Conservation (phyloP, 768 basidiomycete genomes). For the Tricholoma flavovirens region DNA sequence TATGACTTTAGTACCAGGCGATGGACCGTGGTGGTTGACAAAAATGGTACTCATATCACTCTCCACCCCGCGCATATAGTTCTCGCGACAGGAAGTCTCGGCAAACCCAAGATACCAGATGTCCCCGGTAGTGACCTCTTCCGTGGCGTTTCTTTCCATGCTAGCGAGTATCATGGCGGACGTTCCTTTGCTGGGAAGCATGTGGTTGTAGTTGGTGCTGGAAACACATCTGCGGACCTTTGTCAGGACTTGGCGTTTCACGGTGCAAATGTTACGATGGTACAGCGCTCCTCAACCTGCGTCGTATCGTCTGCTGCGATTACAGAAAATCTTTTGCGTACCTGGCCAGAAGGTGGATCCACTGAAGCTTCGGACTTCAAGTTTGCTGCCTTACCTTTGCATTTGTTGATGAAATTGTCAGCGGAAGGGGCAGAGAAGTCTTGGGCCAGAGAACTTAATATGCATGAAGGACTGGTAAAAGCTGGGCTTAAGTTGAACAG, state of each 20-base stretch:
- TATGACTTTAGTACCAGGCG: conserved; percentile 26
- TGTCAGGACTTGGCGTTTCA: conserved; percentile 30
- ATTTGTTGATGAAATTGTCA: conserved; percentile 17
- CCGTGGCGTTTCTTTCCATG: conserved; percentile 27
- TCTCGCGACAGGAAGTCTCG: conserved; percentile 32
- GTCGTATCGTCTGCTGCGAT: conserved; percentile 17
- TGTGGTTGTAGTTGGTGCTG: conserved; percentile 37
- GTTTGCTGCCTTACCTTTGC: conserved; percentile 17
- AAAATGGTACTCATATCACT: conserved; percentile 21
- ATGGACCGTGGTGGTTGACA: conserved; percentile 31
- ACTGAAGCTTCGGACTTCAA: conserved; percentile 23
- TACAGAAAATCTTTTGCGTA: not conserved
- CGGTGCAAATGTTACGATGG: conserved; percentile 34
- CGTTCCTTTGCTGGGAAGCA: conserved; percentile 25
- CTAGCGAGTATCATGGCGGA: conserved; percentile 25
- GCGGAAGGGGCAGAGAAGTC: conserved; percentile 11
- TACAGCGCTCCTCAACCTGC: conserved; percentile 36
- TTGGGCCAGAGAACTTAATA: conserved; percentile 25
- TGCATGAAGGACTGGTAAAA: conserved; percentile 28
- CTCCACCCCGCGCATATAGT: conserved; percentile 36
- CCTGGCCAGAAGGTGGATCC: conserved; percentile 17
- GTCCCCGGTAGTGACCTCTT: conserved; percentile 22
- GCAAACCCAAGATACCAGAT: conserved; percentile 27
- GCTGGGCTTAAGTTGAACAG: conserved; percentile 32
- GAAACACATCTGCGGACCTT: conserved; percentile 34